phyloP scores from a whole-genome alignment of 306 rosid genomes.

The Dicorynia guianensis region DNA sequence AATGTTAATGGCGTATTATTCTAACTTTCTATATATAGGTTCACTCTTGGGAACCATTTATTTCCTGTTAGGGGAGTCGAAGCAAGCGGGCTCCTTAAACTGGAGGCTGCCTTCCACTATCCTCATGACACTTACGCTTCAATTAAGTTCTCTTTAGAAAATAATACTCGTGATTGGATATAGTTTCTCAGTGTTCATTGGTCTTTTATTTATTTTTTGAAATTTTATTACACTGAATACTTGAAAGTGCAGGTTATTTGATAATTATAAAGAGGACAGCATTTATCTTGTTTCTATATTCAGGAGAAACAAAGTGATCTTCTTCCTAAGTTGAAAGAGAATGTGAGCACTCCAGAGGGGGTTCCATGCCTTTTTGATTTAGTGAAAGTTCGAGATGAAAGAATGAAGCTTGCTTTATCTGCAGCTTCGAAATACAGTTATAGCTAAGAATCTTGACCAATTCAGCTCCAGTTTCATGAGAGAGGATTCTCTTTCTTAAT shows the following conservation, averaged over 20 bases:
- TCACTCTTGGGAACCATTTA: slow-evolving; percentile 3
- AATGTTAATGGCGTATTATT: background rate
- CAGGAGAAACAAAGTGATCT: slow-evolving; percentile 88
- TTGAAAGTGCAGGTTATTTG: slow-evolving; percentile 13
- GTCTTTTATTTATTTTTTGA: slow-evolving; percentile 14
- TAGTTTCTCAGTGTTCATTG: slow-evolving; percentile 10
- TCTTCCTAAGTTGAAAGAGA: slow-evolving; percentile 68
- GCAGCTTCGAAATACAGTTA: slow-evolving; percentile 78
- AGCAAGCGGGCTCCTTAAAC: slow-evolving; percentile 6
- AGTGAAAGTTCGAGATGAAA: slow-evolving; percentile 79
- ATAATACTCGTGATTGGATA: slow-evolving; percentile 3
- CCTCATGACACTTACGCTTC: background rate
- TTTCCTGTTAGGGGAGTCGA: too few relatives aligned
- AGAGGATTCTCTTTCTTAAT: background rate
- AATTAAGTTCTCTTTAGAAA: slow-evolving; percentile 6
- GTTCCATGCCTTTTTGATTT: slow-evolving; percentile 93
- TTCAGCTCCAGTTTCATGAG: slow-evolving; percentile 48
- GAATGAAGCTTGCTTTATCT: slow-evolving; percentile 93
- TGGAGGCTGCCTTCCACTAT: background rate
- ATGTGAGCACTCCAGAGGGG: slow-evolving; percentile 77
- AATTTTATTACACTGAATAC: background rate
- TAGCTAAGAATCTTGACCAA: slow-evolving; percentile 93
- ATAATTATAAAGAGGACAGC: background rate
- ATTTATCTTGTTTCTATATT: slow-evolving; percentile 35
- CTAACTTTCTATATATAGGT: slow-evolving; percentile 5